A percentile compares a stretch with the other conserved stretches of the same genome.
Conservation (phyloP, 139 green algal genomes). For the Micromonas pusilla region DNA sequence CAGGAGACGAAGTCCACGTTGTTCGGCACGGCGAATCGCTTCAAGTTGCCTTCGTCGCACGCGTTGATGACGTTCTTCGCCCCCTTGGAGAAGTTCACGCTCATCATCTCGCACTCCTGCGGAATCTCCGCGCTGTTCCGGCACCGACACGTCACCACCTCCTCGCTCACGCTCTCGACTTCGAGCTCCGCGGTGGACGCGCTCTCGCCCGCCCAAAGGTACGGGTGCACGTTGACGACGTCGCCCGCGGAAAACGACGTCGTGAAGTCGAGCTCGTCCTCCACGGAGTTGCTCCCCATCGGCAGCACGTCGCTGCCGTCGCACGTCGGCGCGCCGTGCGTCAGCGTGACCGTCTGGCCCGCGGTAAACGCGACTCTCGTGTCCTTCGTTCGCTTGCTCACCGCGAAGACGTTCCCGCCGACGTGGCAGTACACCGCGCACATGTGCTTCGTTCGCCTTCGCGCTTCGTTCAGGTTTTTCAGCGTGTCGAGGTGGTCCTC, state of each 20-base stretch:
- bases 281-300: not conserved
- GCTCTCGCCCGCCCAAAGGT: not conserved
- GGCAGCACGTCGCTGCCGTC: not conserved
- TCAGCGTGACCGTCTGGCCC: not conserved
- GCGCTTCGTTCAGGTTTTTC: not conserved
- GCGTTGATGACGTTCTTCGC: not conserved
- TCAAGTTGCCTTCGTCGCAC: not conserved
- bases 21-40: not conserved
- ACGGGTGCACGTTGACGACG: not conserved
- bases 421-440: not conserved
- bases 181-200: not conserved
- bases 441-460: not conserved
- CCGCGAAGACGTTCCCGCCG: conserved; percentile 1
- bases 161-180: not conserved
- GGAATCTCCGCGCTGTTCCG: not conserved
- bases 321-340: not conserved
- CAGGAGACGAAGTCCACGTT: conserved; percentile 9
- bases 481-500: not conserved
- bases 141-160: not conserved
- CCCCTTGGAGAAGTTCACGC: not conserved
- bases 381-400: not conserved
- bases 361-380: not conserved
- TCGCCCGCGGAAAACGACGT: not conserved
- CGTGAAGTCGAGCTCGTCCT: not conserved
- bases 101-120: not conserved